phyloP scores from a whole-genome alignment of 2,329 filamentous ascomycete genomes.

The Cercospora zeae-maydis region DNA sequence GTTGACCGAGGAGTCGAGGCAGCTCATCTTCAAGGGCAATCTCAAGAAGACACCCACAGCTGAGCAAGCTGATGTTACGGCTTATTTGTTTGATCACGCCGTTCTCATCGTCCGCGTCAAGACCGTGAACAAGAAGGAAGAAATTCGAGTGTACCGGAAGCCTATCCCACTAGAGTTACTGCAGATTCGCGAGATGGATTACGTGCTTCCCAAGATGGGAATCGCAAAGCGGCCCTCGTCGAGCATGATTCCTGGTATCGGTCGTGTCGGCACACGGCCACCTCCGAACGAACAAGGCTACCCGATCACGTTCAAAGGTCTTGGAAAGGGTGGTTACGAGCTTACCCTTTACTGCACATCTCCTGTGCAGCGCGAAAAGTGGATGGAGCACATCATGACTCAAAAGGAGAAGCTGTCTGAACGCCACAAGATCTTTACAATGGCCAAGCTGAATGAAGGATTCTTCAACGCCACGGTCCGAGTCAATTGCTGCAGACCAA shows the following conservation, averaged over 20 bases:
- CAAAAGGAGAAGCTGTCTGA: slow-evolving; percentile 84
- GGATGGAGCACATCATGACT: slow-evolving; percentile 90
- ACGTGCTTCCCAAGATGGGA: slow-evolving; percentile 78
- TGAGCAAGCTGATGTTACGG: slow-evolving; percentile 76
- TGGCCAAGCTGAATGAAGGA: slow-evolving; percentile 69
- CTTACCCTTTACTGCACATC: slow-evolving; percentile 83
- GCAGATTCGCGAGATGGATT: slow-evolving; percentile 94
- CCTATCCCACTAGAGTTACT: slow-evolving; percentile 92
- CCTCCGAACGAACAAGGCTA: slow-evolving; percentile 69
- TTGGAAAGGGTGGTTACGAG: slow-evolving; percentile 94
- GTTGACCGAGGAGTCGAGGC: slow-evolving; percentile 86
- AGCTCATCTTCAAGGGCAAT: slow-evolving; percentile 88
- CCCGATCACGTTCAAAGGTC: slow-evolving; percentile 92
- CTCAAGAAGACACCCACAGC: slow-evolving; percentile 92
- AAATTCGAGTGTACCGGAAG: slow-evolving; percentile 90
- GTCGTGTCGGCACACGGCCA: slow-evolving; percentile 49
- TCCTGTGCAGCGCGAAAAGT: slow-evolving; percentile 84
- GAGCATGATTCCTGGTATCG: slow-evolving; percentile 65
- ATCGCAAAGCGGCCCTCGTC: slow-evolving; percentile 83
- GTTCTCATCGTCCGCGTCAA: slow-evolving; percentile 89
- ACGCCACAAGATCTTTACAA: slow-evolving; percentile 66
- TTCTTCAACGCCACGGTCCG: slow-evolving; percentile 87
- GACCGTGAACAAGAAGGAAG: slow-evolving; percentile 86
- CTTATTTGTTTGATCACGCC: slow-evolving; percentile 94
- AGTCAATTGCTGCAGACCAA: slow-evolving; percentile 91